Conservation (phyloP, 2,329 filamentous ascomycete species). For the Pseudocercospora fuligena region DNA sequence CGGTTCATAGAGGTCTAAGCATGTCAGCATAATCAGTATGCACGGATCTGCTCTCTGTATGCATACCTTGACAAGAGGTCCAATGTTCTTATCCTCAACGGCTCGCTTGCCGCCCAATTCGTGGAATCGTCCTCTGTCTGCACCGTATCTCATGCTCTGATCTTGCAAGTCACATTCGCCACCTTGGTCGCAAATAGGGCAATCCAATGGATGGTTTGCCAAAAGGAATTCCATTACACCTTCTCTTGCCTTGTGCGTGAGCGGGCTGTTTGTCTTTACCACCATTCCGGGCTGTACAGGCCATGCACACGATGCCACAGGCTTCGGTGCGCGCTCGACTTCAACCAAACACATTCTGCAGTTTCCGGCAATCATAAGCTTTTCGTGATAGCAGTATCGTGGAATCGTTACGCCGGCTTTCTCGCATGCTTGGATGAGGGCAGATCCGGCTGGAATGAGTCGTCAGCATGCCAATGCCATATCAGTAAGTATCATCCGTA, state of each 20-base stretch:
- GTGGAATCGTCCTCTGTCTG: slow-evolving; percentile 94
- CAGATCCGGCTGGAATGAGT: slow-evolving; percentile 76
- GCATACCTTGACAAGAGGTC: slow-evolving; percentile 81
- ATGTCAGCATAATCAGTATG: slow-evolving; percentile 21
- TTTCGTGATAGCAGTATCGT: slow-evolving; percentile 99
- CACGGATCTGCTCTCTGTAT: background rate
- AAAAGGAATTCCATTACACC: slow-evolving; percentile 99
- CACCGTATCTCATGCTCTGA: slow-evolving; percentile 98
- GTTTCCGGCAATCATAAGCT: slow-evolving; percentile 98
- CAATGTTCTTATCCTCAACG: slow-evolving; percentile 99
- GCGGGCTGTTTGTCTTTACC: slow-evolving; percentile 95
- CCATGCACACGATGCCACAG: slow-evolving; percentile 98
- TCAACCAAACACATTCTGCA: slow-evolving; percentile 99
- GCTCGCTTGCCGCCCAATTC: slow-evolving; percentile 95
- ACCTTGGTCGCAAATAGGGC: slow-evolving; percentile 97
- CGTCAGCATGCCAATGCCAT: slow-evolving; percentile 22
- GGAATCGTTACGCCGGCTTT: slow-evolving; percentile 91
- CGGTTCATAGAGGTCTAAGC: slow-evolving; percentile 93
- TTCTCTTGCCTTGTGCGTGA: slow-evolving; percentile 96
- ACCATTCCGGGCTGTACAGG: slow-evolving; percentile 98
- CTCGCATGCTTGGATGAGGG: slow-evolving; percentile 98
- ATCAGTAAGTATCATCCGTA: background rate
- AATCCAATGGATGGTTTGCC: slow-evolving; percentile 94
- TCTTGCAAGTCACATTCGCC: slow-evolving; percentile 99
- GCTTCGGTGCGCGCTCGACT: slow-evolving; percentile 94